Evolutionary conservation across 1,284 basidiomycete genomes (phyloP), one percentile per base, ranked within the genome.

Genomic region (Microbotryum scabiosae): DNA sequence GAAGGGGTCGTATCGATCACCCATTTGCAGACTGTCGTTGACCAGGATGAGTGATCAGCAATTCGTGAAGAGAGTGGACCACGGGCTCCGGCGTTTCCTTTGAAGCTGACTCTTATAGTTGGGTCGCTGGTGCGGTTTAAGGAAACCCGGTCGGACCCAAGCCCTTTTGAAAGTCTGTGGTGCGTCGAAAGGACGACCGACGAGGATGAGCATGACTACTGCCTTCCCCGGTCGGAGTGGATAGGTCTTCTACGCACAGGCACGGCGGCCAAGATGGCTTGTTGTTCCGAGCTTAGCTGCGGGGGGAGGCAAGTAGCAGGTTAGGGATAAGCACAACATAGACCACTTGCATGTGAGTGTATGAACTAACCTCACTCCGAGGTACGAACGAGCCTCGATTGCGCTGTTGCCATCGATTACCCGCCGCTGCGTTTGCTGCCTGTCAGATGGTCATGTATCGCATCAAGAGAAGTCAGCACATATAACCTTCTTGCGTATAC

Each of bases 121-220:
- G 4, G 61, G 62, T 9, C 57, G 55, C 32, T 69, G 65, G 0
- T 59, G 57, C 1, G 62, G 64, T 48, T 66, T 64, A 14, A 69
- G 49, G 30, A 32, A 55, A 2, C 61, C 8, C 1, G 67, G 67
- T 25, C 65, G 51, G 2, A 69, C 66, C 66, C 66, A 68, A 14
- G 63, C 60, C 25, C 61, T 60, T 55, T 66, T 68, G 53, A 60
- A 68, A 14, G 58, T 48, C 63, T 62, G 60, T 47, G n/a, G 20
- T 4, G 8, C 3, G 16, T 18, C 12, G 30, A 8, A 36, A 25
- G 30, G 30, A 30, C 7, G 49, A 36, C 9, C 41, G 21, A 18
- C 12, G 20, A 41, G 23, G 2, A 4, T 25, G 26, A 28, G 21
- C 10, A 44, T 5, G 10, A 18, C 8, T 5, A 21, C 23, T 26